Conservation (phyloP, 768 basidiomycete genomes). For the Trametes cubensis region DNA sequence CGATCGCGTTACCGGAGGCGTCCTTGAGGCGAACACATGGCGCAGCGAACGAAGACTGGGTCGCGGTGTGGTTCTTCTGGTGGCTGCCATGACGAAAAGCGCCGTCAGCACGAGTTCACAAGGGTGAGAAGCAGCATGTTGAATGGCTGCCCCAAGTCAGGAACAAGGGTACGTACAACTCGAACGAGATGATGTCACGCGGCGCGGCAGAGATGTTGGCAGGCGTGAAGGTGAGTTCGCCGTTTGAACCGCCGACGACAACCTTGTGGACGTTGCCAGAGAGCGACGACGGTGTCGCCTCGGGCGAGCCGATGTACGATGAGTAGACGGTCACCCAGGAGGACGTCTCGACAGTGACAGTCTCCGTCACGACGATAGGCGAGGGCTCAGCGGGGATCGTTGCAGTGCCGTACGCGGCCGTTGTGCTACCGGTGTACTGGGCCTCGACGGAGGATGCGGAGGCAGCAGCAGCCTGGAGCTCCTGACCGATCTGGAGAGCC, state of each 20-base stretch:
- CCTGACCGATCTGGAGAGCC: constrained; percentile 57
- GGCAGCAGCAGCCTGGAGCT: constrained; percentile 48
- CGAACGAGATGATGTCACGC: constrained; percentile 59
- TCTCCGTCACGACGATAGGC: constrained; percentile 47
- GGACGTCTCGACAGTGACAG: constrained; percentile 40
- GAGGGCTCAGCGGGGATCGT: constrained; percentile 53
- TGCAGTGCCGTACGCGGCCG: constrained; percentile 53
- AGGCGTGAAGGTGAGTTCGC: constrained; percentile 53
- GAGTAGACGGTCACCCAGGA: constrained; percentile 62
- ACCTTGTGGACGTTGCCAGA: constrained; percentile 54
- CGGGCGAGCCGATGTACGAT: constrained; percentile 57
- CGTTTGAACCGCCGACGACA: constrained; percentile 52
- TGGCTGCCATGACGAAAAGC: constrained; percentile 43
- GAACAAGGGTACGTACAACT: constrained; percentile 48
- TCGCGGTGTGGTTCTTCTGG: constrained; percentile 69
- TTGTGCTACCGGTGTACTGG: constrained; percentile 27
- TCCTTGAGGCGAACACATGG: constrained; percentile 54
- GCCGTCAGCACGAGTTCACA: constrained; percentile 5
- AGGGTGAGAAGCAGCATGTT: no score
- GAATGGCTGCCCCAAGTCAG: no score
- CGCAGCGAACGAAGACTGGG: constrained; percentile 61
- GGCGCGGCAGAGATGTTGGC: constrained; percentile 51
- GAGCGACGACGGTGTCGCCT: constrained; percentile 52
- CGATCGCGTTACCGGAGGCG: constrained; percentile 39
- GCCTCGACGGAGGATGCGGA: constrained; percentile 37